Percentiles rank a stretch among this genome's conserved stretches.
Evolutionary conservation across 352 stramenopile genomes (phyloP).

Genomic region (Phytopythium montanum): DNA sequence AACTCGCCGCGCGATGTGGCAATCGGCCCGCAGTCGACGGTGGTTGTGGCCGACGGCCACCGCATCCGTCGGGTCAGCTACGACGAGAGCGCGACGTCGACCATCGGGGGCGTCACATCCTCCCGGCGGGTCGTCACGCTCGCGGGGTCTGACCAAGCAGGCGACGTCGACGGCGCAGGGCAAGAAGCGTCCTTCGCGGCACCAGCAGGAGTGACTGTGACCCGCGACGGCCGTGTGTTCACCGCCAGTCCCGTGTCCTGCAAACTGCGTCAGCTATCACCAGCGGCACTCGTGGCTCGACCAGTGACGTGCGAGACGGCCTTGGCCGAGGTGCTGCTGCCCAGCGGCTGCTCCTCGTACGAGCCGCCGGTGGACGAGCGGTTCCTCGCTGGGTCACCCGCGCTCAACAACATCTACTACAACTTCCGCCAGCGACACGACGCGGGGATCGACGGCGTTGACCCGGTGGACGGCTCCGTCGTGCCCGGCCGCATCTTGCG

Average conservation of each 20-base stretch:
- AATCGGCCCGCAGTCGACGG: constrained; percentile 66
- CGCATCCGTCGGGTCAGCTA: constrained; percentile 85
- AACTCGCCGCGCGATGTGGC: constrained; percentile 91
- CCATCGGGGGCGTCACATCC: constrained; percentile 63
- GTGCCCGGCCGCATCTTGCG: constrained; percentile 74
- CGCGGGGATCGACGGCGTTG: constrained; percentile 2
- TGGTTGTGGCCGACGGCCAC: constrained; percentile 91
- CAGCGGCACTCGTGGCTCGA: constrained; percentile 60
- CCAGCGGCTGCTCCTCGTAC: constrained; percentile 94
- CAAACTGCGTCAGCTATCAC: constrained; percentile 82
- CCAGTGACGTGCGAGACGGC: constrained; percentile 74
- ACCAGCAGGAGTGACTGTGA: constrained; percentile 85
- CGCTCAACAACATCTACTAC: constrained; percentile 92
- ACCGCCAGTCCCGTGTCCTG: constrained; percentile 90
- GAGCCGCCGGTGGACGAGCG: constrained; percentile 89
- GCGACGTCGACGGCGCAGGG: constrained; percentile 83
- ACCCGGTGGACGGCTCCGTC: constrained; percentile 43
- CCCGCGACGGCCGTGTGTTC: constrained; percentile 85
- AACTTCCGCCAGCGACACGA: constrained; percentile 69
- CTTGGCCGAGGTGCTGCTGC: constrained; percentile 81
- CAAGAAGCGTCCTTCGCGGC: constrained; percentile 89
- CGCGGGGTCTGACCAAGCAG: constrained; percentile 65
- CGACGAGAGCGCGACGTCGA: constrained; percentile 42
- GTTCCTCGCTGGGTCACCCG: constrained; percentile 70
- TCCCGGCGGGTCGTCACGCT: constrained; percentile 87